Percentiles rank a stretch among this genome's conserved stretches.
Conservation (phyloP, 2,329 filamentous ascomycete species). For the Alternaria gaisen region DNA sequence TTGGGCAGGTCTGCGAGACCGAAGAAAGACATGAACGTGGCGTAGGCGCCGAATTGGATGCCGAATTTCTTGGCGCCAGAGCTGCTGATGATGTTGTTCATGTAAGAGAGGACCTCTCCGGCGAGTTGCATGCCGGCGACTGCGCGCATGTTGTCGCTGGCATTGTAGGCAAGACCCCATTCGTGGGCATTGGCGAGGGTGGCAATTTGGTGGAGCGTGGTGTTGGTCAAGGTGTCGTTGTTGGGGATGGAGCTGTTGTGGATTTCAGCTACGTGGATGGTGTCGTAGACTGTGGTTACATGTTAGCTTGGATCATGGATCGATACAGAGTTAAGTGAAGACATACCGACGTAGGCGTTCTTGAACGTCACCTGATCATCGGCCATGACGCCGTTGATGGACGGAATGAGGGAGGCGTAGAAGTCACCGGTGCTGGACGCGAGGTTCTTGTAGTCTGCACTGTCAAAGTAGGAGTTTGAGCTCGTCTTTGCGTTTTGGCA, state of each 20-base stretch:
- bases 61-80: slow-evolving; percentile 54
- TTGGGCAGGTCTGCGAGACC: slow-evolving; percentile 62
- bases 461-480: slow-evolving; percentile 67
- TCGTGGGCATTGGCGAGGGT: slow-evolving; percentile 82
- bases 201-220: slow-evolving; percentile 69
- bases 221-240: slow-evolving; percentile 66
- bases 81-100: slow-evolving; percentile 55
- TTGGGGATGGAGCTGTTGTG: slow-evolving; percentile 69
- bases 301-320: neutral
- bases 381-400: slow-evolving; percentile 63
- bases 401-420: slow-evolving; percentile 61
- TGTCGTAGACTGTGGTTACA: slow-evolving; percentile 61
- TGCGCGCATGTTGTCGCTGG: slow-evolving; percentile 58
- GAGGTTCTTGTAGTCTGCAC: slow-evolving; percentile 59
- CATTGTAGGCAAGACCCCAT: slow-evolving; percentile 83
- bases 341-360: slow-evolving; percentile 70
- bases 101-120: slow-evolving; percentile 55
- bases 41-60: slow-evolving; percentile 70
- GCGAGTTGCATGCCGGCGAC: slow-evolving; percentile 60
- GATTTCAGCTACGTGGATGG: slow-evolving; percentile 69
- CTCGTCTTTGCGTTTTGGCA: slow-evolving; percentile 65
- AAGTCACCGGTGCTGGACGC: slow-evolving; percentile 62
- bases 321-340: neutral
- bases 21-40: slow-evolving; percentile 68
- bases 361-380: slow-evolving; percentile 62